Percentiles rank a stretch among this genome's conserved stretches.
Conservation (phyloP, 1,139 yeast species). For the Geotrichum aggregatum region DNA sequence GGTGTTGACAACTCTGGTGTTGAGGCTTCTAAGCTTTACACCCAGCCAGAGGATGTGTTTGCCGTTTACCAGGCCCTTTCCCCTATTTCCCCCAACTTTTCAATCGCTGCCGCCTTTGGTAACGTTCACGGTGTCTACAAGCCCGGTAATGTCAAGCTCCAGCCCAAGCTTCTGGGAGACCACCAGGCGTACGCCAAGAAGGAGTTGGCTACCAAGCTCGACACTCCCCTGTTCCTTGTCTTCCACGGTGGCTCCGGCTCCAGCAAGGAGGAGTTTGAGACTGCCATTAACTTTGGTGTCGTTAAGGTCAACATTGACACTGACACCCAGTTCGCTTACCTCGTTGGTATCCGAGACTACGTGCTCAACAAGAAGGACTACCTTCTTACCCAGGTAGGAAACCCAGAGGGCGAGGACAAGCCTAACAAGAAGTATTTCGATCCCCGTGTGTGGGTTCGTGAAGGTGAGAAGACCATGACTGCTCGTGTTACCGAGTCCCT, state of each 20-base stretch:
- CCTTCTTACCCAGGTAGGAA: conserved; percentile 83
- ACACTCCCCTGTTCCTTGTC: conserved; percentile 88
- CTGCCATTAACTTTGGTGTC: conserved; percentile 89
- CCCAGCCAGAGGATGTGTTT: conserved; percentile 92
- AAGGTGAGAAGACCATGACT: conserved; percentile 98
- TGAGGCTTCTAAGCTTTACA: conserved; percentile 81
- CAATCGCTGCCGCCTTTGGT: conserved; percentile 99
- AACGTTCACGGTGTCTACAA: conserved; percentile 99
- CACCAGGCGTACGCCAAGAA: conserved; percentile 81
- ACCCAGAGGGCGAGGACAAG: conserved; percentile 98
- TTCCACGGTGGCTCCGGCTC: conserved; percentile 99
- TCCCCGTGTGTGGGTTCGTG: conserved; percentile 99
- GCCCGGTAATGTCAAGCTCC: conserved; percentile 95
- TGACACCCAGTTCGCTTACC: conserved; percentile 97
- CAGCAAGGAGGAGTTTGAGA: conserved; percentile 81
- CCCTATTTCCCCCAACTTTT: conserved; percentile 94
- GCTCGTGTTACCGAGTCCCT: conserved; percentile 80
- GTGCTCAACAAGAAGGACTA: conserved; percentile 94
- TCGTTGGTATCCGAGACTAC: conserved; percentile 95
- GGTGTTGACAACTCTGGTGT: conserved; percentile 99
- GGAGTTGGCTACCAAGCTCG: conserved; percentile 51
- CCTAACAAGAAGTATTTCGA: conserved; percentile 96
- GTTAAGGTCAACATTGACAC: conserved; percentile 99
- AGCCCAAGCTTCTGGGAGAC: conserved; percentile 90
- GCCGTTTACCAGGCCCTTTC: conserved; percentile 84